Evolutionary conservation across 1,284 basidiomycete species (phyloP).

Genomic region (Abortiporus biennis): DNA sequence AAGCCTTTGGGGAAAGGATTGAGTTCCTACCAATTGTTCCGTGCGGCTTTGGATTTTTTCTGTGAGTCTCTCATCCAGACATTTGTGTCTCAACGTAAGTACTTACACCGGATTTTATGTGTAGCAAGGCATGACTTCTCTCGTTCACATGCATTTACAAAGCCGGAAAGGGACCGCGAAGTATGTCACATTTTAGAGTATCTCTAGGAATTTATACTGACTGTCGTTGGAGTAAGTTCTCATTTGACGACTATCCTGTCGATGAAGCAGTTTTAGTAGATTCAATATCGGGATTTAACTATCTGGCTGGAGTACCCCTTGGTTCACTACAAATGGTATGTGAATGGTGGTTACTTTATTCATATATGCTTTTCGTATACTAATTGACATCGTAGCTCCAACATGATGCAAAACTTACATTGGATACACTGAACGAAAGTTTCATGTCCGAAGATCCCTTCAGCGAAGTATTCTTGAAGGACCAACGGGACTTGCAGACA

Average conservation of each 20-base stretch:
- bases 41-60: constrained; percentile 74
- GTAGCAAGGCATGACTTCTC: constrained; percentile 69
- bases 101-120: too few relatives aligned
- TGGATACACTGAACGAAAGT: constrained; percentile 51
- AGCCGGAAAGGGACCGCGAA: constrained; percentile 40
- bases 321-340: constrained; percentile 64
- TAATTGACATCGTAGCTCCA: constrained; percentile 45
- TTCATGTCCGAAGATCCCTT: constrained; percentile 60
- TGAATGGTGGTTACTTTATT: neutral
- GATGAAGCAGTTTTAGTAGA: constrained; percentile 72
- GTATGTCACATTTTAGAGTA: constrained; percentile 26
- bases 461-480: constrained; percentile 67
- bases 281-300: constrained; percentile 73
- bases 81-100: neutral
- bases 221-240: constrained; percentile 35
- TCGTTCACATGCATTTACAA: constrained; percentile 62
- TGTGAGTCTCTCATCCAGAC: constrained; percentile 35
- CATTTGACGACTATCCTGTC: constrained; percentile 46
- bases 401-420: constrained; percentile 69
- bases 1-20: constrained; percentile 63
- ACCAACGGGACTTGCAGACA: constrained; percentile 51
- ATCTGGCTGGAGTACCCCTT: constrained; percentile 72
- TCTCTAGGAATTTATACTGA: constrained; percentile 1
- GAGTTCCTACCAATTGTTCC: constrained; percentile 85
- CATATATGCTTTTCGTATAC: neutral